These are phyloP conservation scores for Auricularia auricula-judae DNA, from an alignment of 768 basidiomycete genomes.

Conservation along the genomic window DNA sequence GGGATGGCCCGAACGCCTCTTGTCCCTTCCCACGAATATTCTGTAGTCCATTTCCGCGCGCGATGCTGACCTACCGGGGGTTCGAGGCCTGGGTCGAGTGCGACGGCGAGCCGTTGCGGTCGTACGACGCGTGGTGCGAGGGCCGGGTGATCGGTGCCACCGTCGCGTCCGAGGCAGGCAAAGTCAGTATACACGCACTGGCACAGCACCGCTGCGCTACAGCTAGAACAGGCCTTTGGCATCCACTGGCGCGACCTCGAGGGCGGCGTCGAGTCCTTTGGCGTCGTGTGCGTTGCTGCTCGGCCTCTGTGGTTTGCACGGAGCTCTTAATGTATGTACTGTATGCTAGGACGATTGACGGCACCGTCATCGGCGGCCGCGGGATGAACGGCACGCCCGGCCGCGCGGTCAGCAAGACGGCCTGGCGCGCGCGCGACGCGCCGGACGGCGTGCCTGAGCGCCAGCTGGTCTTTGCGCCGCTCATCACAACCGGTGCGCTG, in stretches of 20 bases:
- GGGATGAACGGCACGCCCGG: background rate
- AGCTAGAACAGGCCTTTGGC: background rate
- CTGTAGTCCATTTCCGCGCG: background rate
- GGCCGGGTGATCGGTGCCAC: background rate
- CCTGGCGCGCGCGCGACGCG: background rate
- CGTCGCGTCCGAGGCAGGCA: background rate
- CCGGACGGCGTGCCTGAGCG: background rate
- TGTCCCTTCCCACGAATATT: too few relatives aligned
- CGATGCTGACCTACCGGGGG: background rate
- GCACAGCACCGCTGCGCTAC: too few relatives aligned
- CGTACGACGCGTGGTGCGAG: background rate
- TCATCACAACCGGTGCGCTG: background rate
- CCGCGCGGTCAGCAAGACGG: background rate
- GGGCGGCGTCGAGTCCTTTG: background rate
- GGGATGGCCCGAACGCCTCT: too few relatives aligned
- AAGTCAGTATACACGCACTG: background rate
- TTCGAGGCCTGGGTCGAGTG: slow-evolving; percentile 1
- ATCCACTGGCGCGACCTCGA: slow-evolving; percentile 1
- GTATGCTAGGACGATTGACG: background rate
- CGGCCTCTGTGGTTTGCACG: background rate
- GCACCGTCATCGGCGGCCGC: background rate
- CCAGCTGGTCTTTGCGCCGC: background rate
- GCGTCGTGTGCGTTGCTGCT: background rate
- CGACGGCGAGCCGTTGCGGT: background rate
- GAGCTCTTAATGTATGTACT: background rate